Evolutionary conservation across 495 filamentous ascomycete species (phyloP), one percentile per base, ranked within the genome.

Genomic region (Ascodesmis nigricans): DNA sequence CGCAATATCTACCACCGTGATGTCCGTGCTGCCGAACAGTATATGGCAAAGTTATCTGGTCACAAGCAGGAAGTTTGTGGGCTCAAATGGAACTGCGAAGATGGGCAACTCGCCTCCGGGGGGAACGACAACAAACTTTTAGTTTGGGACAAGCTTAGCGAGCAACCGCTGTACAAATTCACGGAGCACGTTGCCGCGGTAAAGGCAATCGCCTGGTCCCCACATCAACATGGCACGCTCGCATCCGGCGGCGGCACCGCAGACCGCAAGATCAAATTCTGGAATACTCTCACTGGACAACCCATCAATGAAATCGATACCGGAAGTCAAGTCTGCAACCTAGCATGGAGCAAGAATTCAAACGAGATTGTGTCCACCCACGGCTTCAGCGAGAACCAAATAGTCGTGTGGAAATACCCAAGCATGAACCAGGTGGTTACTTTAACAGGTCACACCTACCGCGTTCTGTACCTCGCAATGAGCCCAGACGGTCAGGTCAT

Each of bases 51-150:
- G 43, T 60, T 95, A 1, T 62, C 67, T n/a, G 87, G 90, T 8
- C 87, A 97, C 56, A 97, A 95, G 55, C 87, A 97, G 59, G 87
- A 97, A 57, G 79, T 97, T 9, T 97, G 87, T 49, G 87, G 87
- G n/a, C 59, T 97, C 34, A 77, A 79, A 49, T 97, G 87, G 87
- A 97, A 97, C 45, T 75, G 73, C 17, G 80, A 92, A 41, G 82
- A 91, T 49, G 78, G 80, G 2, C 90, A 95, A 52, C 60, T 97
- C 18, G 87, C 87, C n/a, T 83, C 76, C 11, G 87, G 87, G 19
- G 90, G 90, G 1, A 97, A 97, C 55, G 87, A 97, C 55, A 97
- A 97, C 59, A 92, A 92, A 43, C 60, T 97, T 29, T 78, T 95
- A 65, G 82, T 97, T 10, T 97, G 87, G 87, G 90, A 97, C 54